A percentile compares a stretch with the other conserved stretches of the same genome.
Conservation (phyloP, 129 eudicot genomes). For the Erigeron canadensis region DNA sequence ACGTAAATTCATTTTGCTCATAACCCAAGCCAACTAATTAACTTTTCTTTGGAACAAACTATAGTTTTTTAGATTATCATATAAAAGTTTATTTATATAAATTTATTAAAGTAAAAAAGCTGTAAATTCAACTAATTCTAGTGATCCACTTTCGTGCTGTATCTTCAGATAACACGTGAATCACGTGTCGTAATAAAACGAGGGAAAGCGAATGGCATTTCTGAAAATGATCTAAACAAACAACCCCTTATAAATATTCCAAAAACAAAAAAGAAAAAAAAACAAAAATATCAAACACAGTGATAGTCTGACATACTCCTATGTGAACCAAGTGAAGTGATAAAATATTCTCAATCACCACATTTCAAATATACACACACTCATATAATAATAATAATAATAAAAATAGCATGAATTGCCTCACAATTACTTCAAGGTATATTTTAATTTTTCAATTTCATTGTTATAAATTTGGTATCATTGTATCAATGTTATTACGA, state of each 20-base stretch:
- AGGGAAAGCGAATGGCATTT: slow-evolving; percentile 32
- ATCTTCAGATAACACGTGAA: slow-evolving; percentile 8
- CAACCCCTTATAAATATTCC: slow-evolving; percentile 7
- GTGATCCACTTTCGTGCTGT: background rate
- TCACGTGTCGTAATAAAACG: slow-evolving; percentile 7
- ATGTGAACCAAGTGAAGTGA: too few species aligned
- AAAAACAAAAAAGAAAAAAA: background rate
- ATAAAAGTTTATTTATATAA: too few species aligned
- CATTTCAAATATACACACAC: background rate
- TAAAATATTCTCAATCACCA: slow-evolving; percentile 17
- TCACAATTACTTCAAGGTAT: slow-evolving; percentile 65
- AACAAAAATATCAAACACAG: background rate
- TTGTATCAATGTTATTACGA: background rate
- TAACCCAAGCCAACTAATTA: too few species aligned
- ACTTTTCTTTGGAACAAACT: too few species aligned
- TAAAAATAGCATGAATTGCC: slow-evolving; percentile 60
- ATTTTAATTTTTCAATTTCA: slow-evolving; percentile 1
- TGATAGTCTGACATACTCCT: too few species aligned
- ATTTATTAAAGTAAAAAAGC: too few species aligned
- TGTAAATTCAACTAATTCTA: too few species aligned
- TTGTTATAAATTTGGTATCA: background rate
- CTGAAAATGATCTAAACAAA: slow-evolving; percentile 23
- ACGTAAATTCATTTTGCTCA: too few species aligned
- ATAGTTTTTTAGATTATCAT: too few species aligned
- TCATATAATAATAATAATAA: too few species aligned